Conservation (phyloP, 2,329 filamentous ascomycete genomes). For the Botryotinia convoluta region DNA sequence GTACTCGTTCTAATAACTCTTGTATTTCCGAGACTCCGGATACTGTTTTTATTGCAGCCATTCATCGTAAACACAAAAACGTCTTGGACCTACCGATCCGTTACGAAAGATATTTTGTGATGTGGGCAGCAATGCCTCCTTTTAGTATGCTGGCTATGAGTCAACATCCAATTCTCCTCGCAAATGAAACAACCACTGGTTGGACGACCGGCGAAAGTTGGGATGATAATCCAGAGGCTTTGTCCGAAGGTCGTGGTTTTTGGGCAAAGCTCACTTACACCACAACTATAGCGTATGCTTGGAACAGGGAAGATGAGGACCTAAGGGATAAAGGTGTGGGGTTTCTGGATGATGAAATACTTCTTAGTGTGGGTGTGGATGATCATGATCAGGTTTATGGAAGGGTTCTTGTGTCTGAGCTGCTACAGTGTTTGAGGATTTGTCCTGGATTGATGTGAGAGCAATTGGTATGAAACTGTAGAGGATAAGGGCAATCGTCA, state of each 20-base stretch:
- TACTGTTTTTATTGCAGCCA: constrained; percentile 39
- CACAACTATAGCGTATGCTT: constrained; percentile 41
- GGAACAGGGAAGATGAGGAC: constrained; percentile 37
- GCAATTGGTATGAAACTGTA: not conserved
- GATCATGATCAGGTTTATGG: constrained; percentile 40
- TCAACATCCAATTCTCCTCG: constrained; percentile 39
- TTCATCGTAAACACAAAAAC: constrained; percentile 42
- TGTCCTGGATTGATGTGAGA: constrained; percentile 49
- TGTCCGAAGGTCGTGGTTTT: constrained; percentile 23
- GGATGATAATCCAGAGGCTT: constrained; percentile 34
- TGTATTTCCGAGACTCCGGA: constrained; percentile 31
- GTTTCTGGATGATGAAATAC: constrained; percentile 42
- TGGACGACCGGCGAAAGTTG: constrained; percentile 40
- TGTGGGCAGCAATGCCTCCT: constrained; percentile 40
- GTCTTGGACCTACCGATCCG: constrained; percentile 38
- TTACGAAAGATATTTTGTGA: constrained; percentile 42
- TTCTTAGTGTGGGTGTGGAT: constrained; percentile 42
- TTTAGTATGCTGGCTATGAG: constrained; percentile 41
- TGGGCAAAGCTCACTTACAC: constrained; percentile 43
- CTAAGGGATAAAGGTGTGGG: constrained; percentile 39
- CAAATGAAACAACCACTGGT: constrained; percentile 40
- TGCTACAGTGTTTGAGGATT: constrained; percentile 40
- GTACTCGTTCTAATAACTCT: constrained; percentile 33
- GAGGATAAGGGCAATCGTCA: not conserved
- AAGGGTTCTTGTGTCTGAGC: constrained; percentile 36